These are phyloP conservation scores for Misopates orontium DNA, from an alignment of 257 asterid species.

Conservation along the genomic window DNA sequence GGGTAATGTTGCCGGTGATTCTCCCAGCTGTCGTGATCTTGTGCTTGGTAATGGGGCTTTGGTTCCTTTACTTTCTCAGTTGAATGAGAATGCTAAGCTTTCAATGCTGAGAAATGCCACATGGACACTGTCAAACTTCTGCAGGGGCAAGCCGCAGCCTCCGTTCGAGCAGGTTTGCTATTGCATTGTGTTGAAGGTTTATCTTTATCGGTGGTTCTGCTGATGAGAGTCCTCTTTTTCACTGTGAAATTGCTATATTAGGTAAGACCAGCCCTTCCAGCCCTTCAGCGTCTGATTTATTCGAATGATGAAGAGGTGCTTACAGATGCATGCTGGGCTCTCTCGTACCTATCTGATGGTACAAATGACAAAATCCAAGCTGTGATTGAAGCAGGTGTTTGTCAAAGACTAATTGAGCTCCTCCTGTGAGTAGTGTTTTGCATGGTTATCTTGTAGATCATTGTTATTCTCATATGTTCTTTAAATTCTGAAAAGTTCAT, in stretches of 20 bases:
- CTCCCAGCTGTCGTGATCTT: constrained; percentile 89
- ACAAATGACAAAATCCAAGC: constrained; percentile 93
- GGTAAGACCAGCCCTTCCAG: constrained; percentile 90
- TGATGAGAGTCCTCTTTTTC: constrained; percentile 8
- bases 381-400: constrained; percentile 85
- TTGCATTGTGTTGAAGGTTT: neutral
- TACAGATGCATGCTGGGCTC: constrained; percentile 99
- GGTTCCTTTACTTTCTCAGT: constrained; percentile 71
- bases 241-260: constrained; percentile 28
- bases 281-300: constrained; percentile 68
- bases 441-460: neutral
- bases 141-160: constrained; percentile 98
- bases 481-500: neutral
- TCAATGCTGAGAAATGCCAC: constrained; percentile 98
- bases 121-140: constrained; percentile 92
- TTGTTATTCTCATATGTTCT: neutral
- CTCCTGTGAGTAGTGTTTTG: constrained; percentile 64
- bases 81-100: constrained; percentile 78
- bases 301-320: constrained; percentile 92
- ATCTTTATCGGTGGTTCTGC: neutral
- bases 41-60: constrained; percentile 81
- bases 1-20: constrained; percentile 97
- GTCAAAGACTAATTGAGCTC: constrained; percentile 80
- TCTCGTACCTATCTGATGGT: constrained; percentile 93
- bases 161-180: constrained; percentile 80